Percentiles rank a stretch among this genome's conserved stretches.
Evolutionary conservation across 306 rosid species (phyloP).

Genomic region (Betula pendula): DNA sequence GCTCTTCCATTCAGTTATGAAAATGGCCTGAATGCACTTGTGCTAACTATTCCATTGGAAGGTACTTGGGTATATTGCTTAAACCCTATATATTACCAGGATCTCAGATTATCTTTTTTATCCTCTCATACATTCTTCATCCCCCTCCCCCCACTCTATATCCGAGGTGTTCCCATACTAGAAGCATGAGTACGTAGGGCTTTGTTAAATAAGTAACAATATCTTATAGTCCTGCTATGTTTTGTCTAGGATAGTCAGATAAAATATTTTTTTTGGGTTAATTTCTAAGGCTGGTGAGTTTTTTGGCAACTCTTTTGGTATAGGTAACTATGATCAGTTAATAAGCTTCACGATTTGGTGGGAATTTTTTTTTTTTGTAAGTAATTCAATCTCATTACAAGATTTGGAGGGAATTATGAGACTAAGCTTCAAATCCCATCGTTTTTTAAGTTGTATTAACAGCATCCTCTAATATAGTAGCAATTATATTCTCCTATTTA

Average conservation of each 20-base stretch:
- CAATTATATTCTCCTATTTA: slow-evolving; percentile 1
- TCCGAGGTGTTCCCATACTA: not conserved
- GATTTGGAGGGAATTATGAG: not conserved
- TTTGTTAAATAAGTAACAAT: not conserved
- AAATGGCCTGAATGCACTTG: slow-evolving; percentile 7
- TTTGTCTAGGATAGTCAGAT: not conserved
- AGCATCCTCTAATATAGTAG: not conserved
- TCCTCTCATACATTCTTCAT: not conserved
- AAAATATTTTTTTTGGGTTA: not conserved
- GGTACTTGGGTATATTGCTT: not conserved
- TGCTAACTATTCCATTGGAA: not conserved
- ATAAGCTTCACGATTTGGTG: not conserved
- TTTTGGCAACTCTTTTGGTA: not conserved
- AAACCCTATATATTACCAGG: not conserved
- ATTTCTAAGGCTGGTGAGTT: not conserved
- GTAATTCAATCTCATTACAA: too few relatives aligned
- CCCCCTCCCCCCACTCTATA: not conserved
- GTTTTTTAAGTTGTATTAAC: not conserved
- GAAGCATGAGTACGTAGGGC: not conserved
- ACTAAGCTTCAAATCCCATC: not conserved
- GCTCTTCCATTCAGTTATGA: slow-evolving; percentile 22
- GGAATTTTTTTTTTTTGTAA: not conserved
- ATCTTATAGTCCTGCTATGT: not conserved
- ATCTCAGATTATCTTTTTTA: not conserved
- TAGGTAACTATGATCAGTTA: not conserved